A percentile compares a stretch with the other conserved stretches of the same genome.
Evolutionary conservation across 768 basidiomycete genomes (phyloP).

Genomic region (Hemileccinum impolitum): DNA sequence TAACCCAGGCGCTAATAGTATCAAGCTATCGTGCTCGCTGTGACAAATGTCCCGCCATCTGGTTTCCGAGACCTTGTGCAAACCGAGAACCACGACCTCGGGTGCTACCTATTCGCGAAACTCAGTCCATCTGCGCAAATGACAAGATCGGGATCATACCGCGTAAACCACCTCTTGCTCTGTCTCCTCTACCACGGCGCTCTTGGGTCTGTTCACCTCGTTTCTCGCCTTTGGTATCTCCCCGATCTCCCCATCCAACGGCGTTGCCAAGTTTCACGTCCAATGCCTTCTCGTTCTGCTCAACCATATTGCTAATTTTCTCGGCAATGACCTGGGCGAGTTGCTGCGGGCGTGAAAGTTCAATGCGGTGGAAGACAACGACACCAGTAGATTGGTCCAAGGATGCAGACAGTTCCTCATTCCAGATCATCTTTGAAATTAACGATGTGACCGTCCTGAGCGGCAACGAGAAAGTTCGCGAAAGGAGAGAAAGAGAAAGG

Average conservation of each 20-base stretch:
- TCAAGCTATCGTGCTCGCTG: constrained; percentile 20
- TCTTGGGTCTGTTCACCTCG: constrained; percentile 77
- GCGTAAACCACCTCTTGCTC: constrained; percentile 49
- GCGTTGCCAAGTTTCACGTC: constrained; percentile 78
- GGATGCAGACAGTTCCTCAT: constrained; percentile 89
- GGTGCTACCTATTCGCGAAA: constrained; percentile 45
- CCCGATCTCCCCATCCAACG: constrained; percentile 52
- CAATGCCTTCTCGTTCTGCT: constrained; percentile 88
- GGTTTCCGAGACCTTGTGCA: constrained; percentile 78
- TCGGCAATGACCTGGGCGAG: constrained; percentile 88
- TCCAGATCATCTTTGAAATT: constrained; percentile 99
- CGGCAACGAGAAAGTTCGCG: constrained; percentile 84
- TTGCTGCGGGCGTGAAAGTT: constrained; percentile 84
- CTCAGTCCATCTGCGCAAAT: constrained; percentile 1
- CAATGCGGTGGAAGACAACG: constrained; percentile 90
- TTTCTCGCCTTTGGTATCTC: constrained; percentile 62
- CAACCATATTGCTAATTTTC: constrained; percentile 79
- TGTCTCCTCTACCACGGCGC: constrained; percentile 70
- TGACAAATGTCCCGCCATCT: constrained; percentile 50
- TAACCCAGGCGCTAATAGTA: not conserved
- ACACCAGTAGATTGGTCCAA: constrained; percentile 89
- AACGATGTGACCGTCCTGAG: constrained; percentile 73
- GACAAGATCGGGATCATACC: constrained; percentile 38
- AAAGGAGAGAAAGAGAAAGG: constrained; percentile 82
- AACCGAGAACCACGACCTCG: constrained; percentile 79